Evolutionary conservation across 805 yeast genomes (phyloP), one percentile per base, ranked within the genome.

Genomic region (Candida nanaspora): DNA sequence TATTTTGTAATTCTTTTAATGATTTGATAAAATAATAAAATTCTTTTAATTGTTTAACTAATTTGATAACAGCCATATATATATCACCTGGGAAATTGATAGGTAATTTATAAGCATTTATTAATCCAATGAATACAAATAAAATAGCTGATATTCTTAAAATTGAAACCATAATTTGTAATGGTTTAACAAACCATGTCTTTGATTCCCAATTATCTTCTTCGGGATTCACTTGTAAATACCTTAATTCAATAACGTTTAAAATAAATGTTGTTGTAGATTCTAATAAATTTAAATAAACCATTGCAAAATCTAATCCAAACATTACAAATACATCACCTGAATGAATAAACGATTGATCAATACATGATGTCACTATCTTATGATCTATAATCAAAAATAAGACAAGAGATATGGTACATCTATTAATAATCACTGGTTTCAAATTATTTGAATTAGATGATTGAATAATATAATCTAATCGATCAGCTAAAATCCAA

Each of bases 141-240:
- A 59, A 65, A 52, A 68, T 76, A 26, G 70, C 65, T 32, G 48
- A 55, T 29, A 67, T 73, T 61, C 70, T 75, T 57, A 65, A 59
- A 2, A 74, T 43, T 4, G 80, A 68, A 9, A 80, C 67, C 6
- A 60, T 41, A 2, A 82, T 65, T 37, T 82, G 82, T 16, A 84
- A 63, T 4, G 71, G 52, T 50, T 84, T 80, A 46, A 76, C 66
- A 45, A 72, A 73, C 55, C 76, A 63, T 7, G 76, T 68, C 59
- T 86, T 82, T 31, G 70, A 66, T 51, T 88, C 95, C 89, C 95
- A 82, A 25, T 74, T 80, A 30, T 82, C 94, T 15, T 75, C 81
- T 2, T 58, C 63, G 9, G 68, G 71, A 43, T 69, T 53, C 4
- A 39, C 46, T 6, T 55, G 50, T 29, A 81, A 58, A 51, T 74